A percentile compares a stretch with the other conserved stretches of the same genome.
These are phyloP conservation scores for Talaromyces pinophilus DNA, from an alignment of 2,329 filamentous ascomycete species.

Conservation along the genomic window DNA sequence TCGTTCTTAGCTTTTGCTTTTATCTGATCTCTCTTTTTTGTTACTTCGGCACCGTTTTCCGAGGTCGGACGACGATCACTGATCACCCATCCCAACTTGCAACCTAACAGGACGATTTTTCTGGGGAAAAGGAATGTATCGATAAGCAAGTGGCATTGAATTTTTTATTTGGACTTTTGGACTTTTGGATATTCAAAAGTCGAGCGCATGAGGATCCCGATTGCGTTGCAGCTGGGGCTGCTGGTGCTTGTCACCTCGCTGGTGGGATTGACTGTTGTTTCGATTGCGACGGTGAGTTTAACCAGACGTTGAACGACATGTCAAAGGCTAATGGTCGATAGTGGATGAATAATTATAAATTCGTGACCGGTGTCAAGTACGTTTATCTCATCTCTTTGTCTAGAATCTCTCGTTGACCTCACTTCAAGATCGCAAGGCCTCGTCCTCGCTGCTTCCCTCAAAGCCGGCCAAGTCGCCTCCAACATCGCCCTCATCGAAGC, in stretches of 20 bases:
- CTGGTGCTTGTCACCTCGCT: constrained; percentile 76
- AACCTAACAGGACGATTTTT: background rate
- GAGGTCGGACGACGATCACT: background rate
- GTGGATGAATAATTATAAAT: constrained; percentile 63
- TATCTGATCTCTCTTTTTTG: background rate
- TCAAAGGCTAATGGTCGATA: constrained; percentile 29
- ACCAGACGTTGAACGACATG: background rate
- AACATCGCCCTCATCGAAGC: constrained; percentile 78
- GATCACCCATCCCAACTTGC: background rate
- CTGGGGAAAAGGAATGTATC: constrained; percentile 2
- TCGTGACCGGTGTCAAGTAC: constrained; percentile 59
- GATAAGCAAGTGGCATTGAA: background rate
- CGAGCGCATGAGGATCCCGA: constrained; percentile 73
- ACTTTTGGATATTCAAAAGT: background rate
- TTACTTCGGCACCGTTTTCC: background rate
- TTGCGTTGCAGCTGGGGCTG: constrained; percentile 80
- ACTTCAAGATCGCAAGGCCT: constrained; percentile 59
- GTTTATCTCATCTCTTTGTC: constrained; percentile 9
- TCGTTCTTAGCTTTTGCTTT: background rate
- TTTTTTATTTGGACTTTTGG: background rate
- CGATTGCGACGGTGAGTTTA: constrained; percentile 61
- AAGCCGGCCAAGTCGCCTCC: constrained; percentile 76
- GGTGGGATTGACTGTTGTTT: constrained; percentile 72
- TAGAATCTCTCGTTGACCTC: constrained; percentile 18
- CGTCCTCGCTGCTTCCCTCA: constrained; percentile 78